A percentile compares a stretch with the other conserved stretches of the same genome.
Evolutionary conservation across 805 yeast species (phyloP).

Genomic region (Pichia paraexigua): DNA sequence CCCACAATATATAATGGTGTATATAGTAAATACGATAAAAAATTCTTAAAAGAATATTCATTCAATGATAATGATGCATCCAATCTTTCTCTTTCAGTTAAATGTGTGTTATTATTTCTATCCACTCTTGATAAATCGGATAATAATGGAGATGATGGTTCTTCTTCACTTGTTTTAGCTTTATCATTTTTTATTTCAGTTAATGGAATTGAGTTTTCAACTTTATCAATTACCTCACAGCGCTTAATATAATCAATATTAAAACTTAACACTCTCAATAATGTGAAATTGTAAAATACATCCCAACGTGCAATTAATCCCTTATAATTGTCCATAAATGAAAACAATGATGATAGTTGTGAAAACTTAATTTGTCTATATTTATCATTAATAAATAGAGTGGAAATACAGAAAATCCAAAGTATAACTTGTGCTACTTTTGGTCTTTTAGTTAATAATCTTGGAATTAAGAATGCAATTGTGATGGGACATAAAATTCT

Average conservation of each 20-base stretch:
- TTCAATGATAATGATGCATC: slow-evolving; percentile 50
- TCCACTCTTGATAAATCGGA: not conserved
- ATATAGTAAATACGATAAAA: slow-evolving; percentile 69
- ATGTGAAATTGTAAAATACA: slow-evolving; percentile 85
- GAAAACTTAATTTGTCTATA: slow-evolving; percentile 49
- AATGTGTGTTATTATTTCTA: slow-evolving; percentile 5
- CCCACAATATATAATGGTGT: slow-evolving; percentile 94
- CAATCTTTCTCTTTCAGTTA: slow-evolving; percentile 58
- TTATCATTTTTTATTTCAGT: not conserved
- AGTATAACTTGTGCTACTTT: slow-evolving; percentile 36
- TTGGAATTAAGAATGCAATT: slow-evolving; percentile 45
- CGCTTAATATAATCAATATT: slow-evolving; percentile 65
- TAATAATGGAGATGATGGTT: not conserved
- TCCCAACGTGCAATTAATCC: slow-evolving; percentile 93
- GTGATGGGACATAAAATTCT: slow-evolving; percentile 53
- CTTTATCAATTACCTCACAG: slow-evolving; percentile 13
- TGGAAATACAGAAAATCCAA: slow-evolving; percentile 76
- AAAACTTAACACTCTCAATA: slow-evolving; percentile 76
- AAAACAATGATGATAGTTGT: slow-evolving; percentile 32
- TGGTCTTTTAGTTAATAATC: slow-evolving; percentile 26
- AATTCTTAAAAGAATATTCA: slow-evolving; percentile 59
- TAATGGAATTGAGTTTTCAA: slow-evolving; percentile 4
- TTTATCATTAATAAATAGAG: slow-evolving; percentile 71
- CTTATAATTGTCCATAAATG: slow-evolving; percentile 52
- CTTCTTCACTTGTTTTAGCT: slow-evolving; percentile 14